Conservation (phyloP, 768 basidiomycete species). For the Phylloporus sp. region DNA sequence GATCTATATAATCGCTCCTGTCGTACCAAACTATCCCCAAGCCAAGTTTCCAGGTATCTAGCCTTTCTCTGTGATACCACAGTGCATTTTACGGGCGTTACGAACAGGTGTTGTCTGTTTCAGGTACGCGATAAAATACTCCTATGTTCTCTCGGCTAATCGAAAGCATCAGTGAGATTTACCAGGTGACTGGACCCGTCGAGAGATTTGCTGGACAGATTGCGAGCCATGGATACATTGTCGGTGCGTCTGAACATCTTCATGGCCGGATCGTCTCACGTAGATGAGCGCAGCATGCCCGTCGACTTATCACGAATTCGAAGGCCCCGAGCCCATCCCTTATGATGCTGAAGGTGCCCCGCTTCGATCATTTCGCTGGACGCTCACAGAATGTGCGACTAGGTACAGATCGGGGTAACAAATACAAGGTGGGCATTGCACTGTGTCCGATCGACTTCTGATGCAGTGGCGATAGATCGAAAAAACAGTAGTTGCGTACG, state of each 20-base stretch:
- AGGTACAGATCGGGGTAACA: slow-evolving; percentile 91
- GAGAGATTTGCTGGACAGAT: slow-evolving; percentile 87
- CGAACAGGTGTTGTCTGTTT: slow-evolving; percentile 70
- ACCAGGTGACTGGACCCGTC: slow-evolving; percentile 96
- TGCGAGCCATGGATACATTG: slow-evolving; percentile 80
- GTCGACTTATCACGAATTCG: slow-evolving; percentile 88
- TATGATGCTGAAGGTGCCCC: slow-evolving; percentile 76
- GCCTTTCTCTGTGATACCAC: background rate
- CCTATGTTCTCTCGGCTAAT: background rate
- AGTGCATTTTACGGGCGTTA: background rate
- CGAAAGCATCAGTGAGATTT: slow-evolving; percentile 69
- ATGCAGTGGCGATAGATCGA: slow-evolving; percentile 59
- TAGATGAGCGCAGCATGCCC: slow-evolving; percentile 55
- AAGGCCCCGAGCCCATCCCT: slow-evolving; percentile 80
- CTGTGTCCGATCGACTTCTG: background rate
- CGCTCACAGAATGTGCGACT: background rate
- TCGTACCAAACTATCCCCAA: slow-evolving; percentile 74
- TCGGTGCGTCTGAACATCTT: slow-evolving; percentile 45
- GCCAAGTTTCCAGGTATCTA: slow-evolving; percentile 81
- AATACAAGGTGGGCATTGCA: slow-evolving; percentile 62
- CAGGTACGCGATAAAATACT: slow-evolving; percentile 42
- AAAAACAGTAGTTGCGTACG: slow-evolving; percentile 82
- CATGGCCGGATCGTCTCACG: background rate
- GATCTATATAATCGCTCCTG: slow-evolving; percentile 79
- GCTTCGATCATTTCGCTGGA: background rate